A percentile compares a stretch with the other conserved stretches of the same genome.
Evolutionary conservation across 768 basidiomycete genomes (phyloP).

Genomic region (Leccinum truebloodii): DNA sequence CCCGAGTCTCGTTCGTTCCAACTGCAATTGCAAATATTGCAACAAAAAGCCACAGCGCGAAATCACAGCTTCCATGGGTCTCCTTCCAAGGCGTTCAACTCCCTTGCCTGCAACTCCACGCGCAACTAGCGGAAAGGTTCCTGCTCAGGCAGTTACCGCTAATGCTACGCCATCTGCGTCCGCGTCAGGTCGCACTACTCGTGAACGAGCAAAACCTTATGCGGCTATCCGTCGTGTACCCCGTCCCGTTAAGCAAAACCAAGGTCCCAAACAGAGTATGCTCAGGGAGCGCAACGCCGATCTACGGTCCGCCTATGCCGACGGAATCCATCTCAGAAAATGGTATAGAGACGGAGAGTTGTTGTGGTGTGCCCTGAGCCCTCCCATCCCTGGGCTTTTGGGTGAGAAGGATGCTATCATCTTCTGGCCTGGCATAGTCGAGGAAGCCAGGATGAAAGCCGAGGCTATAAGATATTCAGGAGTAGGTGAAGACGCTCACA

Average conservation of each 20-base stretch:
- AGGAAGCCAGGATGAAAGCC: conserved; percentile 53
- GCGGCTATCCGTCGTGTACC: conserved; percentile 42
- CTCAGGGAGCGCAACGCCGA: conserved; percentile 65
- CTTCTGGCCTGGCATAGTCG: conserved; percentile 76
- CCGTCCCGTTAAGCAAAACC: conserved; percentile 34
- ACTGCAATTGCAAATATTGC: conserved; percentile 80
- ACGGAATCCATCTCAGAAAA: conserved; percentile 48
- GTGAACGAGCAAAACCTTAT: conserved; percentile 37
- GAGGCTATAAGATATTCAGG: conserved; percentile 36
- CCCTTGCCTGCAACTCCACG: conserved; percentile 25
- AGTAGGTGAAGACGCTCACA: not conserved
- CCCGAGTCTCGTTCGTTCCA: conserved; percentile 42
- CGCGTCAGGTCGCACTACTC: conserved; percentile 14
- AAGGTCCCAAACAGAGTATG: conserved; percentile 49
- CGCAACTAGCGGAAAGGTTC: conserved; percentile 18
- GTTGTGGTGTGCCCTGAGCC: conserved; percentile 63
- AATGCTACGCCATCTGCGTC: conserved; percentile 21
- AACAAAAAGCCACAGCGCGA: conserved; percentile 65
- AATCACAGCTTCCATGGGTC: conserved; percentile 62
- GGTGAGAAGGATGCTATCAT: conserved; percentile 47
- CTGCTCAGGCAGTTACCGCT: not conserved
- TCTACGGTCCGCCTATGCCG: conserved; percentile 55
- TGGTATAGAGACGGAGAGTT: conserved; percentile 72
- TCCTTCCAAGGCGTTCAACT: conserved; percentile 38
- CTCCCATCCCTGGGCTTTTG: conserved; percentile 46